Evolutionary conservation across 2,329 filamentous ascomycete genomes (phyloP).

Genomic region (Fusarium albosuccineum): DNA sequence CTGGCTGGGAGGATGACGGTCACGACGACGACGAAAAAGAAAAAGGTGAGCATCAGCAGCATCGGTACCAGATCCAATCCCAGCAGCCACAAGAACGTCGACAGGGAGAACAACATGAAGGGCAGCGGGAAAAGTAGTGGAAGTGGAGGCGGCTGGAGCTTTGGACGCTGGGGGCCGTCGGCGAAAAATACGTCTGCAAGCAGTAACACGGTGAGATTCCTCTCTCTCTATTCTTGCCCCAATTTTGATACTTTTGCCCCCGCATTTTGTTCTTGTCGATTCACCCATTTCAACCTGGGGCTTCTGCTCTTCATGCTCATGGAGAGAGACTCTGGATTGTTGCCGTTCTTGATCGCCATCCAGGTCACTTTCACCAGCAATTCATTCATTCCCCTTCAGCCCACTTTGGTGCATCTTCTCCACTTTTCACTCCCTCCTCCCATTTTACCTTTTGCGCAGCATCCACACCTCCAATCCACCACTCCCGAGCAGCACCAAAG

Average conservation of each 20-base stretch:
- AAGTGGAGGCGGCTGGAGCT: slow-evolving; percentile 32
- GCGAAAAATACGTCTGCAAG: slow-evolving; percentile 25
- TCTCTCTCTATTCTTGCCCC: not conserved
- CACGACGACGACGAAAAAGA: slow-evolving; percentile 30
- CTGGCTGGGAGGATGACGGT: slow-evolving; percentile 6
- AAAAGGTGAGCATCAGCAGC: slow-evolving; percentile 38
- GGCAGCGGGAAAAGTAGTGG: slow-evolving; percentile 21
- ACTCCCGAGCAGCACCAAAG: not conserved
- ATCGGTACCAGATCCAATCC: slow-evolving; percentile 9
- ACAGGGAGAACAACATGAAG: slow-evolving; percentile 34
- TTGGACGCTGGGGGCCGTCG: slow-evolving; percentile 35
- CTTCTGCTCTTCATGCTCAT: no score
- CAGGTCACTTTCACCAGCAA: not conserved
- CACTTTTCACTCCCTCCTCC: slow-evolving; percentile 16
- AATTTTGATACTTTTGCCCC: no score
- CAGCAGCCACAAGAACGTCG: slow-evolving; percentile 18
- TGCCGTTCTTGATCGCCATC: no score
- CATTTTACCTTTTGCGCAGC: slow-evolving; percentile 22
- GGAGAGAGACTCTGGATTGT: no score
- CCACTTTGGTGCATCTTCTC: slow-evolving; percentile 8
- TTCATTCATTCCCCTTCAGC: not conserved
- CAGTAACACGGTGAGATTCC: slow-evolving; percentile 23
- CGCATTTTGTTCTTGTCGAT: no score
- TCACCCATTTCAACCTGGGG: no score
- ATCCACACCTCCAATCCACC: slow-evolving; percentile 10